Conservation (phyloP, 78 protist species). For the Mantamonas sphyraenae region DNA sequence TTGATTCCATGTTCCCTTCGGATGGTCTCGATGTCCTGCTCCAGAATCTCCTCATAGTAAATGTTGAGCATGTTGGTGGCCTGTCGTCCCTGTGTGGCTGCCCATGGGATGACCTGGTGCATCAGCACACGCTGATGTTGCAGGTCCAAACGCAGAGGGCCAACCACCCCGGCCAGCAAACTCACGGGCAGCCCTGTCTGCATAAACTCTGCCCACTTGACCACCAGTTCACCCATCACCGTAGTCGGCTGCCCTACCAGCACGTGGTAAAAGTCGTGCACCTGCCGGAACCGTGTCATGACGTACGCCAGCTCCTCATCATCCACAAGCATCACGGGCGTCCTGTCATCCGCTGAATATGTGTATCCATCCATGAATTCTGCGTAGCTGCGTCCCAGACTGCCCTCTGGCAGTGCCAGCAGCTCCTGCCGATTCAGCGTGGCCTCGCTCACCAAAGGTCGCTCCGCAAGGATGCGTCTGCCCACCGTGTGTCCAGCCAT, state of each 20-base stretch:
- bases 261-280: constrained; percentile 37
- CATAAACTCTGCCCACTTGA: constrained; percentile 26
- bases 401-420: neutral
- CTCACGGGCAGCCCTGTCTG: constrained; percentile 39
- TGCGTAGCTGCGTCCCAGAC: constrained; percentile 11
- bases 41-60: neutral
- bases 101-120: constrained; percentile 12
- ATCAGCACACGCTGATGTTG: neutral
- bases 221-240: constrained; percentile 13
- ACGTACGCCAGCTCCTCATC: constrained; percentile 42
- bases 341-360: constrained; percentile 11
- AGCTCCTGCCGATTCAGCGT: neutral
- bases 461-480: neutral
- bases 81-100: neutral
- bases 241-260: neutral
- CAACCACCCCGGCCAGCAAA: neutral
- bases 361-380: neutral
- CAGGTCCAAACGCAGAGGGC: neutral
- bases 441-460: neutral
- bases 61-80: neutral
- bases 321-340: constrained; percentile 31
- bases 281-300: constrained; percentile 22
- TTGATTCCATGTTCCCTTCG: no score
- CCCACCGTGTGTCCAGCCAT: neutral
- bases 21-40: neutral